phyloP scores from a whole-genome alignment of 495 filamentous ascomycete genomes.

The Podospora conica region DNA sequence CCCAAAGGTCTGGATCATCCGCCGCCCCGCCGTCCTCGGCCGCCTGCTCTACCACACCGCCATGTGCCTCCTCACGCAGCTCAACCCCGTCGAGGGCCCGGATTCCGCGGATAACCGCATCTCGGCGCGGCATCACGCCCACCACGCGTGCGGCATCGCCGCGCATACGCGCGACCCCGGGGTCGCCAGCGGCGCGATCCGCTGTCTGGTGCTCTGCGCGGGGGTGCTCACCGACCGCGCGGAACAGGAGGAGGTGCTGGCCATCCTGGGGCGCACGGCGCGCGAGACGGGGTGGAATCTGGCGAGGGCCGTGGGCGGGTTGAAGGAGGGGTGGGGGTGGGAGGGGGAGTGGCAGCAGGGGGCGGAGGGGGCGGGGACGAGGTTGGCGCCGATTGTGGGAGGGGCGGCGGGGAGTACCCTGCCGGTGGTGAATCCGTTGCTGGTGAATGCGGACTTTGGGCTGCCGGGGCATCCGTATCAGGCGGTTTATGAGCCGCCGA shows the following conservation, averaged over 20 bases:
- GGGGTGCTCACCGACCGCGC: slow-evolving; percentile 59
- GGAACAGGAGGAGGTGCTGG: slow-evolving; percentile 79
- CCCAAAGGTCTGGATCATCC: slow-evolving; percentile 84
- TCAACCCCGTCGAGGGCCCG: slow-evolving; percentile 54
- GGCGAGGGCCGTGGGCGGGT: slow-evolving; percentile 57
- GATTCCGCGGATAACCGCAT: slow-evolving; percentile 61
- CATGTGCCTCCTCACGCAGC: slow-evolving; percentile 72
- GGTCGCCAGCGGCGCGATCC: slow-evolving; percentile 68
- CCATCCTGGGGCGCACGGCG: slow-evolving; percentile 67
- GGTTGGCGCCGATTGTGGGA: slow-evolving; percentile 22
- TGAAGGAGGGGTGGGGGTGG: slow-evolving; percentile 79
- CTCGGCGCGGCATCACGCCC: slow-evolving; percentile 63
- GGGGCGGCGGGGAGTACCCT: slow-evolving; percentile 21
- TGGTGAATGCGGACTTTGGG: slow-evolving; percentile 61
- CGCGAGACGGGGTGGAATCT: slow-evolving; percentile 74
- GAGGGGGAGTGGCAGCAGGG: slow-evolving; percentile 4
- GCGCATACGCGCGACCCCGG: slow-evolving; percentile 78
- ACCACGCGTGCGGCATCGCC: slow-evolving; percentile 80
- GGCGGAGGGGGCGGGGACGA: neutral
- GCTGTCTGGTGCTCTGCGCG: slow-evolving; percentile 73
- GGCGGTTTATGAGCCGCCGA: slow-evolving; percentile 50
- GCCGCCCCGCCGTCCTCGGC: slow-evolving; percentile 71
- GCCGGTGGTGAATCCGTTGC: slow-evolving; percentile 57
- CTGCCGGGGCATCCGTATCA: slow-evolving; percentile 72
- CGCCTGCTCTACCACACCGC: slow-evolving; percentile 89